Conservation (phyloP, 2,329 filamentous ascomycete species). For the Pseudocercospora fuligena region DNA sequence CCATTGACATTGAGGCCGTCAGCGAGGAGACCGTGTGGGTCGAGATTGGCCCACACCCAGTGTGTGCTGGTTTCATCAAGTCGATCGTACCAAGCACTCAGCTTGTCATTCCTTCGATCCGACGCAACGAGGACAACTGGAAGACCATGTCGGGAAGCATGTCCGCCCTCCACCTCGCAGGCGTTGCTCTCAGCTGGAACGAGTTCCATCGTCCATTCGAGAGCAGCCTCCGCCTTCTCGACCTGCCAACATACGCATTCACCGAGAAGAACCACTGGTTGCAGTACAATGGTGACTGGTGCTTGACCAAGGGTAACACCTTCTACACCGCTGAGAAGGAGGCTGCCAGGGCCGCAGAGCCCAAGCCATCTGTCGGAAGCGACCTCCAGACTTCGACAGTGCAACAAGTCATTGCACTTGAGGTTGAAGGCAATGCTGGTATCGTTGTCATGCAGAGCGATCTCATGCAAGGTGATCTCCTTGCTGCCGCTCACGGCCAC, state of each 20-base stretch:
- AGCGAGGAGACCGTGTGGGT: constrained; percentile 46
- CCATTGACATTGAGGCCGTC: constrained; percentile 43
- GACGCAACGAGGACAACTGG: constrained; percentile 42
- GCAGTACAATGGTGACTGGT: constrained; percentile 42
- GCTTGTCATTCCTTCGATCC: constrained; percentile 38
- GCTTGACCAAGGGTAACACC: constrained; percentile 30
- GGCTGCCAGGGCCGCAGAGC: constrained; percentile 8
- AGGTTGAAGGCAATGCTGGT: constrained; percentile 1
- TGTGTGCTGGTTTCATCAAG: constrained; percentile 33
- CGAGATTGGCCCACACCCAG: constrained; percentile 56
- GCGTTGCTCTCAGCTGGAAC: constrained; percentile 64
- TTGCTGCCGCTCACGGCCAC: constrained; percentile 49
- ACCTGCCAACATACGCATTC: constrained; percentile 56
- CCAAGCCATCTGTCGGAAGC: constrained; percentile 9
- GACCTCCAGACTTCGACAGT: constrained; percentile 5
- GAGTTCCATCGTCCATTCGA: constrained; percentile 58
- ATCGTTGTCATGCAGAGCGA: constrained; percentile 4
- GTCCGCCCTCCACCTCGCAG: constrained; percentile 58
- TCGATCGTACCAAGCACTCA: constrained; percentile 9
- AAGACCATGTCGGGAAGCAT: constrained; percentile 56
- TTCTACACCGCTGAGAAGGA: constrained; percentile 16
- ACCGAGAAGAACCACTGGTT: constrained; percentile 46
- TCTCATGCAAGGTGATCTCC: constrained; percentile 47
- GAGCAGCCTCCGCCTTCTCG: constrained; percentile 47
- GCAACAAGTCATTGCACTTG: constrained; percentile 22